These are phyloP conservation scores for Trichosporon ovoides DNA, from an alignment of 1,284 basidiomycete species.

Conservation along the genomic window DNA sequence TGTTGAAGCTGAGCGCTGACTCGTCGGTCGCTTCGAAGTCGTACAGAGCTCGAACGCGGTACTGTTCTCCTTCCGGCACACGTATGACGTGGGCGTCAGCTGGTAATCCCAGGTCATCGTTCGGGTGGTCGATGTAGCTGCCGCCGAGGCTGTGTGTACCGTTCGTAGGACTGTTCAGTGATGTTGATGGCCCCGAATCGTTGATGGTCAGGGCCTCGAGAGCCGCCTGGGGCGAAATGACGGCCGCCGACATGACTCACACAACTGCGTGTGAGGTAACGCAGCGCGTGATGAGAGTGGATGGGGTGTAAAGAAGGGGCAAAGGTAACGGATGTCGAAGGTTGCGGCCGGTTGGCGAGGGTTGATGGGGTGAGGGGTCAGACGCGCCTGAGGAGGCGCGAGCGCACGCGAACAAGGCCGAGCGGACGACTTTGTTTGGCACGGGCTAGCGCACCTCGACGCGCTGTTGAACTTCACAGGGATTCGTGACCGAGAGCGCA, in stretches of 20 bases:
- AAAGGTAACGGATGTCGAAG: slow-evolving; percentile 2
- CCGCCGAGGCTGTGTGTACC: slow-evolving; percentile 1
- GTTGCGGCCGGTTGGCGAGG: background rate
- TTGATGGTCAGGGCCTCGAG: slow-evolving; percentile 18
- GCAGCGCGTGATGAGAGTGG: background rate
- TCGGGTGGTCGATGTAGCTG: slow-evolving; percentile 9
- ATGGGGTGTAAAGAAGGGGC: background rate
- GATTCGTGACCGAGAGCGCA: background rate
- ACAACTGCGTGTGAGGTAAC: background rate
- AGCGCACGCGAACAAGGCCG: slow-evolving; percentile 4
- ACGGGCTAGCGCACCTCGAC: slow-evolving; percentile 6
- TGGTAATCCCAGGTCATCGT: slow-evolving; percentile 14
- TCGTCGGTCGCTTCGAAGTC: slow-evolving; percentile 83
- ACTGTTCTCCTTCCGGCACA: slow-evolving; percentile 20
- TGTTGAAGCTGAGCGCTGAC: slow-evolving; percentile 79
- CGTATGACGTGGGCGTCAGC: slow-evolving; percentile 17
- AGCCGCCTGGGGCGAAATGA: slow-evolving; percentile 25
- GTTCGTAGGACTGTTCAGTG: background rate
- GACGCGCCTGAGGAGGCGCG: slow-evolving; percentile 5
- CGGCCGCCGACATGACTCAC: slow-evolving; percentile 7
- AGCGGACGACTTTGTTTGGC: slow-evolving; percentile 5
- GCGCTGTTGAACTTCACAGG: background rate
- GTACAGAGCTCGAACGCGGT: slow-evolving; percentile 75
- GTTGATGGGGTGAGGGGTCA: background rate
- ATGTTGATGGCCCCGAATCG: slow-evolving; percentile 2